Percentiles rank a stretch among this genome's conserved stretches.
Evolutionary conservation across 441 rosid genomes (phyloP).

Genomic region (Eugenia klotzschiana): DNA sequence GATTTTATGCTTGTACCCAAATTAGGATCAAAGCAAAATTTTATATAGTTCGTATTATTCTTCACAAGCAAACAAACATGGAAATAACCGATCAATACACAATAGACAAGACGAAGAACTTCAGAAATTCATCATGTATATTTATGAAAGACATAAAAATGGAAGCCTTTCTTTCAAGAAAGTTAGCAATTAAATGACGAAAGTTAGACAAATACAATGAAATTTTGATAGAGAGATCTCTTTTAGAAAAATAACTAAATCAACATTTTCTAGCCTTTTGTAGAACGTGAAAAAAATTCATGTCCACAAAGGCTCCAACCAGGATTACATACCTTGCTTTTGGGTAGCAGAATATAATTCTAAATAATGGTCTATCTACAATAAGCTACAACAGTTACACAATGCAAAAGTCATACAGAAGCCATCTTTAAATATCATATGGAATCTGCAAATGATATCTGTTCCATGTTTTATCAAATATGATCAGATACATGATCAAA

Average conservation of each 20-base stretch:
- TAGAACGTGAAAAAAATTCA: not conserved
- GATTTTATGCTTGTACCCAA: not conserved
- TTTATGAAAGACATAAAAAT: not conserved
- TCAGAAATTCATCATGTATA: not conserved
- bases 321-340: not conserved
- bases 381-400: not conserved
- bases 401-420: not conserved
- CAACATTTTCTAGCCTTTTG: not conserved
- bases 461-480: not conserved
- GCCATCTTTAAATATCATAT: not conserved
- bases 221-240: not conserved
- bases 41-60: not conserved
- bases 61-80: not conserved
- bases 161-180: not conserved
- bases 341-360: not conserved
- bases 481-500: not conserved
- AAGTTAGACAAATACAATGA: not conserved
- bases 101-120: not conserved
- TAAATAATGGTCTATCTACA: not conserved
- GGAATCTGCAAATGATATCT: not conserved
- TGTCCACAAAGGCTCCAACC: not conserved
- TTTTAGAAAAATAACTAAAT: not conserved
- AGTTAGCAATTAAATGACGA: not conserved
- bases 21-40: not conserved
- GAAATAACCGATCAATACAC: not conserved